Conservation (phyloP, 192 early-diverging fungal species). For the Oehlia diaphana region DNA sequence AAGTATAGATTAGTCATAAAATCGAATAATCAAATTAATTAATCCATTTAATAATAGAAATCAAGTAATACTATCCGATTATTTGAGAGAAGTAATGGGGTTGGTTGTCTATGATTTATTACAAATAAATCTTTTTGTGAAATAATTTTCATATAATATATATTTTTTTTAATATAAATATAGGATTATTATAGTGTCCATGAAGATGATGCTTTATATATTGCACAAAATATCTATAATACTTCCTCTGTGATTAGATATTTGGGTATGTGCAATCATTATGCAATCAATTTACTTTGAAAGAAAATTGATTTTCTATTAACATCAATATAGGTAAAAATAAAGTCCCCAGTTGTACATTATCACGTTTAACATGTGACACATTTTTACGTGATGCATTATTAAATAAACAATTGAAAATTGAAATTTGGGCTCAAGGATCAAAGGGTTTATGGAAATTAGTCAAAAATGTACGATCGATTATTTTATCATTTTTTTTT, state of each 20-base stretch:
- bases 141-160: background rate
- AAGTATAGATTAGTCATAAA: background rate
- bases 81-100: slow-evolving; percentile 68
- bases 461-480: slow-evolving; percentile 32
- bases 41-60: slow-evolving; percentile 36
- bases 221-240: slow-evolving; percentile 86
- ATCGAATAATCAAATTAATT: slow-evolving; percentile 13
- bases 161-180: background rate
- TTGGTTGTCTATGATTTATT: slow-evolving; percentile 29
- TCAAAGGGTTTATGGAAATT: slow-evolving; percentile 51
- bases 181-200: slow-evolving; percentile 87
- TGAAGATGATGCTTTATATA: slow-evolving; percentile 84
- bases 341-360: slow-evolving; percentile 71
- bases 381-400: slow-evolving; percentile 80
- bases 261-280: slow-evolving; percentile 52
- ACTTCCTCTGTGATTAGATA: slow-evolving; percentile 91
- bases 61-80: slow-evolving; percentile 61
- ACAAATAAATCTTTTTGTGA: background rate
- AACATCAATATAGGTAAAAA: slow-evolving; percentile 39
- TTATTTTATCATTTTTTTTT: background rate
- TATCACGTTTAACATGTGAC: slow-evolving; percentile 77
- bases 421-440: slow-evolving; percentile 81
- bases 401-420: slow-evolving; percentile 66
- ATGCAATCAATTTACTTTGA: background rate
- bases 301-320: background rate